These are phyloP conservation scores for Hortiboletus rubellus DNA, from an alignment of 1,284 basidiomycete species.

Conservation along the genomic window DNA sequence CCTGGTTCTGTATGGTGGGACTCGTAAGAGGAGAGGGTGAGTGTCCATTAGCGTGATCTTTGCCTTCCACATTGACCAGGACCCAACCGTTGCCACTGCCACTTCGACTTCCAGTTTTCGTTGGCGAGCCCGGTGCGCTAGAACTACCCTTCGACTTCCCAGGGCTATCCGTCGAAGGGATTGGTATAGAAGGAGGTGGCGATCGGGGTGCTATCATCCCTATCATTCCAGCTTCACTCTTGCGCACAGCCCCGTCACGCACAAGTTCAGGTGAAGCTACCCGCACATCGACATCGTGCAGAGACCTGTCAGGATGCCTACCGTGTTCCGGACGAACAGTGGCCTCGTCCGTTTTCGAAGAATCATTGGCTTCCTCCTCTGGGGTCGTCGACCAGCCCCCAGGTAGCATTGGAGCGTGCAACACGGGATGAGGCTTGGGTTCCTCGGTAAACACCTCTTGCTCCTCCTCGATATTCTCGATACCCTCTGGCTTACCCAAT, in stretches of 20 bases:
- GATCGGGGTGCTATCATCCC: slow-evolving; percentile 42
- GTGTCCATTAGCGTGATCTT: slow-evolving; percentile 34
- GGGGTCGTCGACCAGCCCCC: slow-evolving; percentile 30
- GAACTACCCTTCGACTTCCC: slow-evolving; percentile 27
- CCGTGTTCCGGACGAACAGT: slow-evolving; percentile 34
- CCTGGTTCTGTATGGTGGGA: slow-evolving; percentile 32
- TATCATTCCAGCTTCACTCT: slow-evolving; percentile 56
- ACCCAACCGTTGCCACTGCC: slow-evolving; percentile 57
- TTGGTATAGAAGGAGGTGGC: slow-evolving; percentile 28
- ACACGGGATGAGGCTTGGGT: slow-evolving; percentile 13
- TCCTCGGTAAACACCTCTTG: slow-evolving; percentile 31
- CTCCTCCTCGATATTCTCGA: slow-evolving; percentile 33
- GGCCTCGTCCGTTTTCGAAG: slow-evolving; percentile 30
- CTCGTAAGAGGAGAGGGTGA: slow-evolving; percentile 30
- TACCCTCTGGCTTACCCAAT: slow-evolving; percentile 34
- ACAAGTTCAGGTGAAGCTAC: slow-evolving; percentile 50
- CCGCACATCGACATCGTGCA: slow-evolving; percentile 49
- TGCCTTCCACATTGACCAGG: slow-evolving; percentile 59
- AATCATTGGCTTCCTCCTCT: slow-evolving; percentile 34
- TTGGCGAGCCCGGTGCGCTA: slow-evolving; percentile 34
- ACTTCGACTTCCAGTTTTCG: slow-evolving; percentile 37
- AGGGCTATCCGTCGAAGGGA: slow-evolving; percentile 26
- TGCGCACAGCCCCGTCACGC: slow-evolving; percentile 39
- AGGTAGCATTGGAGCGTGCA: slow-evolving; percentile 26
- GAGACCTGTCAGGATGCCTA: slow-evolving; percentile 36